phyloP scores from a whole-genome alignment of 2,329 filamentous ascomycete species.

The Tolypocladium sp. region DNA sequence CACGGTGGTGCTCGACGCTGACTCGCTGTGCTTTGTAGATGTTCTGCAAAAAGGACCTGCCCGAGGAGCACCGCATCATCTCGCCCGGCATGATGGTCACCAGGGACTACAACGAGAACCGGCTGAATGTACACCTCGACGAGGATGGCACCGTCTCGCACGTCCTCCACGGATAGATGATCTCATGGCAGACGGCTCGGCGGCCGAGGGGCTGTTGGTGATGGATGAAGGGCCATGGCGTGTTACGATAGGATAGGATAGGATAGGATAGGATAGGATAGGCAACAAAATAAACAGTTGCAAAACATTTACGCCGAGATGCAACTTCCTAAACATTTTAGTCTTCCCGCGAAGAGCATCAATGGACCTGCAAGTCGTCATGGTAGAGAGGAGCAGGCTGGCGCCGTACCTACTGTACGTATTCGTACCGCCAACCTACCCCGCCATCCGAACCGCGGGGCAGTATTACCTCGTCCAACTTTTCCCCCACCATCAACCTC shows the following conservation, averaged over 20 bases:
- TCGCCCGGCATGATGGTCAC: slow-evolving; percentile 48
- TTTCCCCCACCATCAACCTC: slow-evolving; percentile 1
- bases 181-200: no score
- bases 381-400: no score
- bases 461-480: slow-evolving; percentile 1
- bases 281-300: no score
- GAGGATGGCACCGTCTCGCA: slow-evolving; percentile 53
- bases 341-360: not conserved
- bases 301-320: no score
- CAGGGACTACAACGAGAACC: slow-evolving; percentile 42
- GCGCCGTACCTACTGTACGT: no score
- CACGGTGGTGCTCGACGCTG: not conserved
- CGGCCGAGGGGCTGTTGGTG: not conserved
- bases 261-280: no score
- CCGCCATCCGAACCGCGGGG: slow-evolving; percentile 14
- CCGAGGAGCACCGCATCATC: slow-evolving; percentile 46
- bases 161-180: slow-evolving; percentile 42
- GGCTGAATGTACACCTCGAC: slow-evolving; percentile 51
- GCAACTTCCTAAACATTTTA: no score
- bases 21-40: slow-evolving; percentile 26
- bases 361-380: not conserved
- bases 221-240: not conserved
- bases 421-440: slow-evolving; percentile 5
- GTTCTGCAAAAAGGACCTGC: slow-evolving; percentile 52
- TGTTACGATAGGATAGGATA: not conserved